Base-by-base conservation (phyloP, 1,284 basidiomycete genomes). In the Ustilago trichophora region DNA sequence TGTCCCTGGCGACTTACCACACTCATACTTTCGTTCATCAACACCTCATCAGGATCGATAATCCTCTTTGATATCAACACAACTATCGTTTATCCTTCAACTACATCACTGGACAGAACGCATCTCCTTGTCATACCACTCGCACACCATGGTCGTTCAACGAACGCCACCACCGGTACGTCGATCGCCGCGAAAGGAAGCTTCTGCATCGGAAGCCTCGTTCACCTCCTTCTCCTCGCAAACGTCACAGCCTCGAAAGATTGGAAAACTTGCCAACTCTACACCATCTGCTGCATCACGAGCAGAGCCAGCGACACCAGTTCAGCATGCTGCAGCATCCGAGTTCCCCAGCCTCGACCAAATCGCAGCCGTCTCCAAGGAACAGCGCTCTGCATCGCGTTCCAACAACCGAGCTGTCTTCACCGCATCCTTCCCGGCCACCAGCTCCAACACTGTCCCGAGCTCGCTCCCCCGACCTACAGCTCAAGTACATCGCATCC, bases 331-430 rank as follows among this genome's bases (percentile, higher is more conserved):
- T 10, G 46, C 47, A 12, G 38, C 37, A 16, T 53, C 58, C 33
- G 50, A 62, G 27, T 68, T 68, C 19, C 66, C 66, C n/a, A 69
- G 66, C 45, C 51, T 69, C 21, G 54, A 63, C 19, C 53, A 63
- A 47, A 69, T 69, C 59, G 66, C 66, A 21, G 54, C 65, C n/a
- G 57, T 40, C 3, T 56, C 54, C 18, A 53, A 57, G n/a, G 66
- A 69, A 24, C 51, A 54, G 24, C 54, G 58, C 12, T 64, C 60
- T 1, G 53, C 41, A 13, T 48, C 60, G 10, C 60, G 54, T 24
- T 53, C 60, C 25, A 25, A 40, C 49, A 56, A 64, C 10, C 48
- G 58, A 16, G 65, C 52, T 44, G 53, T 45, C 9, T 60, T 67
- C 34, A 24, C 63, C 15, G 49, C 59, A 12, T 54, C 59, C 18